Evolutionary conservation across 192 early-diverging fungal species (phyloP).

Genomic region (Mortierella alpina): DNA sequence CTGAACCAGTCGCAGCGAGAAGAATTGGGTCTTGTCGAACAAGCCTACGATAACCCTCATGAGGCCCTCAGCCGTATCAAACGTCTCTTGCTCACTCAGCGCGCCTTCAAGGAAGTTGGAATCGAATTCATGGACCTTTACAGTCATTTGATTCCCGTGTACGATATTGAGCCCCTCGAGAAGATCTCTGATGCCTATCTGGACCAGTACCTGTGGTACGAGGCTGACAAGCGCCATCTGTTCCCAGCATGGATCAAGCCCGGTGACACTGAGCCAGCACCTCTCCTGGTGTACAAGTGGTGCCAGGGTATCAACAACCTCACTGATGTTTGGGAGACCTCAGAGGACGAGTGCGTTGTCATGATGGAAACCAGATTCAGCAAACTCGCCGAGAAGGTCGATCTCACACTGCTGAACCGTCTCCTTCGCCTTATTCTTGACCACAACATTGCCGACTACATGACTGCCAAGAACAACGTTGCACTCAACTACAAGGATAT

Average conservation of each 20-base stretch:
- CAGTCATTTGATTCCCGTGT: slow-evolving; percentile 96
- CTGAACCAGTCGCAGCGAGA: slow-evolving; percentile 97
- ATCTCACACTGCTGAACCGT: slow-evolving; percentile 94
- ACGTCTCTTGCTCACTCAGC: slow-evolving; percentile 93
- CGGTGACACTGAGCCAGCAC: slow-evolving; percentile 95
- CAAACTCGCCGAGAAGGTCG: slow-evolving; percentile 96
- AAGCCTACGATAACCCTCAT: slow-evolving; percentile 97
- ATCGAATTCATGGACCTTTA: slow-evolving; percentile 99
- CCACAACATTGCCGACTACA: slow-evolving; percentile 99
- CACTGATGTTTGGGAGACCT: slow-evolving; percentile 93
- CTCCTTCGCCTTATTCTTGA: slow-evolving; percentile 95
- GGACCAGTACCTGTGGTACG: slow-evolving; percentile 99
- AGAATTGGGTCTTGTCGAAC: slow-evolving; percentile 97
- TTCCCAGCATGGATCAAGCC: slow-evolving; percentile 99
- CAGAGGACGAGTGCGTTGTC: slow-evolving; percentile 92
- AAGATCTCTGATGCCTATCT: slow-evolving; percentile 99
- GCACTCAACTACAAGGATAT: slow-evolving; percentile 98
- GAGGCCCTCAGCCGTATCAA: slow-evolving; percentile 90
- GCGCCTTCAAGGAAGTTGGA: slow-evolving; percentile 99
- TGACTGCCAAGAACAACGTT: slow-evolving; percentile 99
- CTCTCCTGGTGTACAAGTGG: slow-evolving; percentile 94
- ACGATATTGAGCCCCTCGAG: slow-evolving; percentile 98
- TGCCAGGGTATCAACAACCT: slow-evolving; percentile 99
- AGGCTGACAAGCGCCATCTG: slow-evolving; percentile 95
- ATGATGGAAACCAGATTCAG: slow-evolving; percentile 95